Evolutionary conservation across 208 protist genomes (phyloP).

Genomic region (Acanthamoeba royreba): DNA sequence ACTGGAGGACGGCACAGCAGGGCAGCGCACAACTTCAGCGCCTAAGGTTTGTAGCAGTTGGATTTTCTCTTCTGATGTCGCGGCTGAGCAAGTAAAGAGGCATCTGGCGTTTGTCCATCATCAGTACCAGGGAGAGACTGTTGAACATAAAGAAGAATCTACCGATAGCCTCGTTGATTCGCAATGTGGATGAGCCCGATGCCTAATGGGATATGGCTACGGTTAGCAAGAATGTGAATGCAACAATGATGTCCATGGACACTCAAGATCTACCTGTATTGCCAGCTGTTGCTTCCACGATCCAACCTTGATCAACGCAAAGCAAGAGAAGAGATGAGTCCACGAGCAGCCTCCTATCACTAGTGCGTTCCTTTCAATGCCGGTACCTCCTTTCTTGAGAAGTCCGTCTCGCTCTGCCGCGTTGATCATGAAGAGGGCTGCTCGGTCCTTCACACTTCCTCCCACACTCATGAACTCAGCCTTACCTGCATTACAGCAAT

Average conservation of each 20-base stretch:
- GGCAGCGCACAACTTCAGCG: constrained; percentile 46
- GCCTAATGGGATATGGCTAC: background rate
- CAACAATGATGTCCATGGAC: background rate
- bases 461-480: constrained; percentile 63
- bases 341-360: no score
- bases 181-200: constrained; percentile 69
- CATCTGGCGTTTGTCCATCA: constrained; percentile 19
- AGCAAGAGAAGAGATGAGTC: background rate
- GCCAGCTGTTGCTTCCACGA: constrained; percentile 77
- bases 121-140: no score
- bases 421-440: constrained; percentile 40
- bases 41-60: constrained; percentile 64
- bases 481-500: constrained; percentile 43
- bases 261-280: constrained; percentile 59
- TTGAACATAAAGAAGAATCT: background rate
- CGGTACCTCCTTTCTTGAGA: constrained; percentile 22
- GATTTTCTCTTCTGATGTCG: constrained; percentile 64
- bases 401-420: constrained; percentile 30
- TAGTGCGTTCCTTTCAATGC: background rate
- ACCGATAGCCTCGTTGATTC: constrained; percentile 54
- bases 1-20: constrained; percentile 35
- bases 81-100: constrained; percentile 59
- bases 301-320: background rate
- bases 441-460: constrained; percentile 60
- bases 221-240: background rate